Evolutionary conservation across 2,329 filamentous ascomycete genomes (phyloP), one percentile per base, ranked within the genome.

Genomic region (Biscogniauxia mediterranea): DNA sequence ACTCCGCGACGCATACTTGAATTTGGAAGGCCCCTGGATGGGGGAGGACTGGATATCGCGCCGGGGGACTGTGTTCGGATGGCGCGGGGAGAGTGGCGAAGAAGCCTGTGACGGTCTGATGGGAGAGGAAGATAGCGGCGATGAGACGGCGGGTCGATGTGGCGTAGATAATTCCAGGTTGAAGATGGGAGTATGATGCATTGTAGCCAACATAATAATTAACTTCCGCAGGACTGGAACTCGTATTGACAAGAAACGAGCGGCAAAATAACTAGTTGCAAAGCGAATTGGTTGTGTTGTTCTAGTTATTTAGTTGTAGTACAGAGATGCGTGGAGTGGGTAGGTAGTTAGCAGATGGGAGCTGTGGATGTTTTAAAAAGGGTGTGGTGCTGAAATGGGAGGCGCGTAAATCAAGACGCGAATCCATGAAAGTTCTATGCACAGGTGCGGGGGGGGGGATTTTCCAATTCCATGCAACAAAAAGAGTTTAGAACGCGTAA

Each of bases 101-200:
- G 77, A 76, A n/a, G 77, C 76, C 11, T 83, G 81, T 5, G 80
- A 78, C n/a, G 80, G 78, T 66, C 83, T 83, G 57, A 85, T 73
- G 13, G 85, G 84, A 2, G 84, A 86, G 2, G 85, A 87, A 2
- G 85, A 85, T 3, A 86, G 81, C 5, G 84, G 85, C 54, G 85
- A 87, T 1, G 85, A 75, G 28, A 80, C 74, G 42, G 74, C 63
- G 1, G 85, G 84, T 17, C 78, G 78, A 72, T 81, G 71, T 50
- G 69, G 69, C 73, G 80, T 81, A 32, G 71, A 70, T 63, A 75
- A 70, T 59, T 75, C 73, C 56, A 75, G 66, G 64, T 77, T 75
- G 69, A 82, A 80, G 55, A 78, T 75, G 19, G 81, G 78, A n/a
- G 77, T 68, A 49, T 71, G 70, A 49, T 71, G 70, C 72, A 74